These are phyloP conservation scores for Psilocybe azurescens DNA, from an alignment of 768 basidiomycete genomes.

Conservation along the genomic window DNA sequence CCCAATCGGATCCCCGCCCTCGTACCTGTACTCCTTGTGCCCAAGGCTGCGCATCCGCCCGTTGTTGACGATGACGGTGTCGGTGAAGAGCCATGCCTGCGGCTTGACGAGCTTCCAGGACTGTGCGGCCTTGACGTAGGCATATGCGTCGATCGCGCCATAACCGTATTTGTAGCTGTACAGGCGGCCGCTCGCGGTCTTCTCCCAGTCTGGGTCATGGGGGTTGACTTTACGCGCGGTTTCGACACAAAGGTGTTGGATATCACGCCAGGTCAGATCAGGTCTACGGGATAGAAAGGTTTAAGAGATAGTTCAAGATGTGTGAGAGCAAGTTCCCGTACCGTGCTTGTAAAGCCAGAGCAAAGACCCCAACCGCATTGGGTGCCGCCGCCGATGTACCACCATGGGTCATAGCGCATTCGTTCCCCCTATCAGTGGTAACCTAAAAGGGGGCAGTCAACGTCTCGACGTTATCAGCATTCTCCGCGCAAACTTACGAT, in stretches of 20 bases:
- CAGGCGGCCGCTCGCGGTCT: slow-evolving; percentile 66
- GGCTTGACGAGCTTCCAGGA: slow-evolving; percentile 89
- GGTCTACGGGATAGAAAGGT: slow-evolving; percentile 57
- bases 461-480: background rate
- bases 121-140: slow-evolving; percentile 79
- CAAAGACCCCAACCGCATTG: slow-evolving; percentile 91
- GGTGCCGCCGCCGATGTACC: slow-evolving; percentile 98
- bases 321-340: slow-evolving; percentile 32
- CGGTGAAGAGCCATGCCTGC: slow-evolving; percentile 87
- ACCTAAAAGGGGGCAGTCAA: slow-evolving; percentile 52
- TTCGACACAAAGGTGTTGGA: slow-evolving; percentile 86
- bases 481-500: slow-evolving; percentile 67
- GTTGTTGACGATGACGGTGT: slow-evolving; percentile 65
- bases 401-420: slow-evolving; percentile 83
- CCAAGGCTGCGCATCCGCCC: slow-evolving; percentile 55
- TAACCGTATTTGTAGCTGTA: slow-evolving; percentile 94
- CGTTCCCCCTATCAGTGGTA: slow-evolving; percentile 85
- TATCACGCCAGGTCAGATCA: slow-evolving; percentile 96
- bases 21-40: slow-evolving; percentile 49
- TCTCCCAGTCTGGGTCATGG: slow-evolving; percentile 93
- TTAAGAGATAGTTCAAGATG: background rate
- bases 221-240: slow-evolving; percentile 81
- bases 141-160: slow-evolving; percentile 83
- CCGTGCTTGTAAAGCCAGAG: slow-evolving; percentile 88
- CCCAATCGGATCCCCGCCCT: slow-evolving; percentile 69